Evolutionary conservation across 495 filamentous ascomycete species (phyloP), one percentile per base, ranked within the genome.

Genomic region (Hypoxylon subgilvum): DNA sequence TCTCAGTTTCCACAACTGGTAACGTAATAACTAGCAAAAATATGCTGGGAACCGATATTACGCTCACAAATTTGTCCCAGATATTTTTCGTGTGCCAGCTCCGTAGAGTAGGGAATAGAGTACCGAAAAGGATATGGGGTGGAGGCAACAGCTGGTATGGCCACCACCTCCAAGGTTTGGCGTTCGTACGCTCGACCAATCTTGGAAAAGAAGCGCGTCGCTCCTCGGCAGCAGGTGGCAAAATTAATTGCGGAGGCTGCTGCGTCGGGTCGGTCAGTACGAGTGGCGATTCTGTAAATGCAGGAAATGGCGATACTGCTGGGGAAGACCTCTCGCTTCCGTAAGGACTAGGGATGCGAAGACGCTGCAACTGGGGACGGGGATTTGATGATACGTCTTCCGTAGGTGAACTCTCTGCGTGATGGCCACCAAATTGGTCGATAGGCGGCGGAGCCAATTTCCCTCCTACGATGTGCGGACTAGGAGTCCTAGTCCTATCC

Each of bases 1-100:
- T 39, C 25, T 82, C 81, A 0, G 68, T 71, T 51, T 97, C 91
- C 6, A 96, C 85, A 0, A 97, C 91, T 2, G 95, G 95, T n/a
- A 99, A 69, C 0, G 95, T 97, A 27, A 94, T 86, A 0, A 92
- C 92, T 8, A 99, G 80, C 4, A 96, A 76, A 46, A 99, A 92
- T 22, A 97, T 88, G 63, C 88, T 96, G 3, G 94, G 91, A 2
- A 90, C 87, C 4, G 92, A 90, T 47, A 94, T 76, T 9, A 96
- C 53, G 18, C 90, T 90, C 12, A 97, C 68, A 12, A 88, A 61
- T 55, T 89, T 92, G 55, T 89, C 92, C 83, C 85, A 88, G 14
- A 87, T 72, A 7, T 70, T 80, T 69, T 97, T 97, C 2, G 86
- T 82, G 41, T 72, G 75, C 89, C 92, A 99, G 12, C 76, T 81